phyloP scores from a whole-genome alignment of 2,329 filamentous ascomycete genomes.

The Metarhizium album region DNA sequence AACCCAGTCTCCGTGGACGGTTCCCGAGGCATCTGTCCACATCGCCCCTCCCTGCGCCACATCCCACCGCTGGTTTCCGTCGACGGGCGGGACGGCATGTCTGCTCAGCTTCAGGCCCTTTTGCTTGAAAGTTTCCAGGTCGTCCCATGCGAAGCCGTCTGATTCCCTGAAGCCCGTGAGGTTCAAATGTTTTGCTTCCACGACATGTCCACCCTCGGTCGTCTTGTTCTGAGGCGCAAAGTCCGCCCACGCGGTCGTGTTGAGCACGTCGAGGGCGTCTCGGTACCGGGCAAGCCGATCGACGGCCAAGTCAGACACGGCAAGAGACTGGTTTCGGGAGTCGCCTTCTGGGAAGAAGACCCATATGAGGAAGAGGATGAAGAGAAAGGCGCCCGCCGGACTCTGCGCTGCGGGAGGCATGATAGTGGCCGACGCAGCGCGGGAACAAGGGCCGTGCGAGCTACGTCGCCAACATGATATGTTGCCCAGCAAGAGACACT shows the following conservation, averaged over 20 bases:
- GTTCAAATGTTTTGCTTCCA: constrained; percentile 43
- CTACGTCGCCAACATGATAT: constrained; percentile 9
- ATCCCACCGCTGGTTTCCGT: constrained; percentile 30
- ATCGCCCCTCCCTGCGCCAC: constrained; percentile 31
- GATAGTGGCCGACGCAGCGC: constrained; percentile 8
- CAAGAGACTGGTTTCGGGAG: constrained; percentile 20
- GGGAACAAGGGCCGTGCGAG: constrained; percentile 1
- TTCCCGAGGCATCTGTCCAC: constrained; percentile 74
- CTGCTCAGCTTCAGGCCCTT: constrained; percentile 52
- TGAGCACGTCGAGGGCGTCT: constrained; percentile 41
- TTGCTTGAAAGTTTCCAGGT: constrained; percentile 55
- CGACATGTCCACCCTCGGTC: constrained; percentile 14
- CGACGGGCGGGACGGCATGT: constrained; percentile 35
- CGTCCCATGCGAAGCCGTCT: constrained; percentile 70
- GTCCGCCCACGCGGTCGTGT: constrained; percentile 48
- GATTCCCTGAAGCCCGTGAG: constrained; percentile 66
- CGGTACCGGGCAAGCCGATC: constrained; percentile 41
- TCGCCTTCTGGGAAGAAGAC: constrained; percentile 27
- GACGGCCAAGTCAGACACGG: constrained; percentile 26
- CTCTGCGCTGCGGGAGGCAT: constrained; percentile 39
- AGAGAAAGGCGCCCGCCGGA: constrained; percentile 19
- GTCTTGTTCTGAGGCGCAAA: constrained; percentile 34
- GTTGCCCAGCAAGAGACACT: background rate
- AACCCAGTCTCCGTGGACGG: constrained; percentile 66
- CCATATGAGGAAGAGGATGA: constrained; percentile 28